Conservation (phyloP, 371 early-diverging fungal genomes). For the Chytridium lagenaria region DNA sequence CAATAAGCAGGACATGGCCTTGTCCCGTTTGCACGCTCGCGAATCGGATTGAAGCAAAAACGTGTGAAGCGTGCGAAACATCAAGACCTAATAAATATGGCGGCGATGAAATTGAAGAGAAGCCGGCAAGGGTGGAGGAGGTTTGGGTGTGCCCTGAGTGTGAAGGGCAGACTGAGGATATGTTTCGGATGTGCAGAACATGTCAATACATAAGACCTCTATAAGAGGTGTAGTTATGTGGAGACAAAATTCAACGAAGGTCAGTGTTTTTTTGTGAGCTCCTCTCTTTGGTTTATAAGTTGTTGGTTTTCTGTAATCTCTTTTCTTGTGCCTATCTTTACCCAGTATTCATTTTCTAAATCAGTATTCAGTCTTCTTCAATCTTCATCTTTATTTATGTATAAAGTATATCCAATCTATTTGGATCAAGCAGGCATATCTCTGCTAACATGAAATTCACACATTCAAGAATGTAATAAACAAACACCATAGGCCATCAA, state of each 20-base stretch:
- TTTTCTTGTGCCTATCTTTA: too few species aligned
- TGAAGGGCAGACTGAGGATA: not conserved
- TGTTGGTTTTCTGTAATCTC: too few species aligned
- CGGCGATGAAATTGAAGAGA: not conserved
- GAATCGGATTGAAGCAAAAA: too few species aligned
- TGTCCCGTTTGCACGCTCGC: too few species aligned
- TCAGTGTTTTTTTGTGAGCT: too few species aligned
- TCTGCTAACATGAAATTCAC: not conserved
- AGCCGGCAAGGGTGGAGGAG: not conserved
- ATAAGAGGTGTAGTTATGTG: not conserved
- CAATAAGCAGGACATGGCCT: too few species aligned
- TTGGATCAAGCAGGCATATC: too few species aligned
- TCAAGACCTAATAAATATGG: not conserved
- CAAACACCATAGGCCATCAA: not conserved
- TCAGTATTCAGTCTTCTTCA: too few species aligned
- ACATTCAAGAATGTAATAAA: not conserved
- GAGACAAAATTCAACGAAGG: not conserved
- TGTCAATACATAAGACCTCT: not conserved
- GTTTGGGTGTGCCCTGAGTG: constrained; percentile 12
- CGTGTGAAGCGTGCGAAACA: constrained; percentile 3
- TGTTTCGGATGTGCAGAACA: constrained; percentile 1
- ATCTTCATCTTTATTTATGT: too few species aligned
- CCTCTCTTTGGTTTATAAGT: too few species aligned
- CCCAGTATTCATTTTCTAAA: too few species aligned
- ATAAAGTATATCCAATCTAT: too few species aligned